phyloP scores from a whole-genome alignment of 495 filamentous ascomycete species.

The Mytilinidion resinicola region DNA sequence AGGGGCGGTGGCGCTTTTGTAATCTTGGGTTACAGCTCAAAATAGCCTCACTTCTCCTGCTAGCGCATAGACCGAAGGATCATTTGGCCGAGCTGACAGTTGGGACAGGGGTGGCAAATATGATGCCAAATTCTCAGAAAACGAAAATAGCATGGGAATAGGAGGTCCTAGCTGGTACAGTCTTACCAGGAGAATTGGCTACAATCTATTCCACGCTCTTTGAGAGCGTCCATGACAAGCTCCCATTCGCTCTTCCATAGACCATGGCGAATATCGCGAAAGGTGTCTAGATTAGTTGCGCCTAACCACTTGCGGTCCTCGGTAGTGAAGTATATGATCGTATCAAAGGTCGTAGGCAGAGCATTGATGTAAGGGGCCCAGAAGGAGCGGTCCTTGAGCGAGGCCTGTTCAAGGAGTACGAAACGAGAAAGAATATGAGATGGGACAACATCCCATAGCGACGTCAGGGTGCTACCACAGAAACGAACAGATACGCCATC shows the following conservation, averaged over 20 bases:
- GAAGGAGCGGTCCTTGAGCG: slow-evolving; percentile 44
- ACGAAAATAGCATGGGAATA: too few relatives aligned
- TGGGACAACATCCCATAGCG: slow-evolving; percentile 29
- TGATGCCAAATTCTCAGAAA: too few relatives aligned
- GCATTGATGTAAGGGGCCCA: slow-evolving; percentile 59
- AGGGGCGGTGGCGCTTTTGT: too few relatives aligned
- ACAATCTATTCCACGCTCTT: slow-evolving; percentile 33
- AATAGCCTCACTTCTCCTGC: too few relatives aligned
- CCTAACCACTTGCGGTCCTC: slow-evolving; percentile 53
- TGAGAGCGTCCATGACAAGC: slow-evolving; percentile 31
- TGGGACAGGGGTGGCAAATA: too few relatives aligned
- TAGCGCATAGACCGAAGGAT: too few relatives aligned
- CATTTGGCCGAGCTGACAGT: too few relatives aligned
- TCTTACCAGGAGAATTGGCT: too few relatives aligned
- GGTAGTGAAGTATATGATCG: slow-evolving; percentile 52
- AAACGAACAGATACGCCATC: too few relatives aligned
- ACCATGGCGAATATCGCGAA: slow-evolving; percentile 39
- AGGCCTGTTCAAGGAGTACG: slow-evolving; percentile 53
- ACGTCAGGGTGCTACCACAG: slow-evolving; percentile 2
- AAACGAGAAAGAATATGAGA: slow-evolving; percentile 37
- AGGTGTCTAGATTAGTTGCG: slow-evolving; percentile 52
- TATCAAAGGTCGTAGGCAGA: slow-evolving; percentile 52
- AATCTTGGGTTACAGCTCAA: too few relatives aligned
- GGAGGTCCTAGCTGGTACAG: too few relatives aligned
- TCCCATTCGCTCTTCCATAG: slow-evolving; percentile 48